phyloP scores from a whole-genome alignment of 2,329 filamentous ascomycete genomes.

The Ascochyta pisi region DNA sequence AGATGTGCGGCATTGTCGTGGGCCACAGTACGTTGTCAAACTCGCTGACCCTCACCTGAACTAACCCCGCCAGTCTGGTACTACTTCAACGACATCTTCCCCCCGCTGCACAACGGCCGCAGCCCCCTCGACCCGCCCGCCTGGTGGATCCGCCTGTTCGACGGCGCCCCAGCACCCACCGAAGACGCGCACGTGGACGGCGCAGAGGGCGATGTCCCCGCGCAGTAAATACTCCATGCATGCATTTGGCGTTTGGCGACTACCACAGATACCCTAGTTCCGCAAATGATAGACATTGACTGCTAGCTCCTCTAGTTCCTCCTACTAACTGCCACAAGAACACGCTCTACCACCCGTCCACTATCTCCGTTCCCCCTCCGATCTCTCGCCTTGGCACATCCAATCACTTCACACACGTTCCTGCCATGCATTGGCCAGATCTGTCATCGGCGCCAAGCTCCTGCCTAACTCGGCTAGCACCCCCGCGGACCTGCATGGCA shows the following conservation, averaged over 20 bases:
- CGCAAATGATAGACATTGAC: slow-evolving; percentile 11
- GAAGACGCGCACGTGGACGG: slow-evolving; percentile 27
- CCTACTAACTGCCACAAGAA: neutral
- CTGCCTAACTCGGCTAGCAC: slow-evolving; percentile 38
- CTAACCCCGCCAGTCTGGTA: slow-evolving; percentile 73
- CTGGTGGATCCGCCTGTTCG: slow-evolving; percentile 91
- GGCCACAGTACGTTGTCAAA: slow-evolving; percentile 69
- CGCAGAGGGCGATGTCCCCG: slow-evolving; percentile 17
- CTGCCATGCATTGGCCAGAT: slow-evolving; percentile 13
- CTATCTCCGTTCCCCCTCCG: slow-evolving; percentile 19
- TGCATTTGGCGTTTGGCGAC: slow-evolving; percentile 31
- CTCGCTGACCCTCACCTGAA: neutral
- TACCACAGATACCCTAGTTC: slow-evolving; percentile 37
- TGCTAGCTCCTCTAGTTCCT: neutral
- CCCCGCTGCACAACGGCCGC: slow-evolving; percentile 82
- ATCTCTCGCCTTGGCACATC: slow-evolving; percentile 9
- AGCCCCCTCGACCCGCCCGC: slow-evolving; percentile 85
- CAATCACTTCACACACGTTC: slow-evolving; percentile 19
- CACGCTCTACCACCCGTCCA: neutral
- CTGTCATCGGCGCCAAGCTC: slow-evolving; percentile 13
- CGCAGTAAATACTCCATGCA: slow-evolving; percentile 19
- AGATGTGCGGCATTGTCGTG: slow-evolving; percentile 92
- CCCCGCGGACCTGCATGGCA: slow-evolving; percentile 26
- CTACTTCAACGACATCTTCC: slow-evolving; percentile 97
- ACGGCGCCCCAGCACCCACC: slow-evolving; percentile 46